Base-by-base conservation (phyloP, 225 moss, liverwort and hornwort species). In the Thuidium tamariscinum region DNA sequence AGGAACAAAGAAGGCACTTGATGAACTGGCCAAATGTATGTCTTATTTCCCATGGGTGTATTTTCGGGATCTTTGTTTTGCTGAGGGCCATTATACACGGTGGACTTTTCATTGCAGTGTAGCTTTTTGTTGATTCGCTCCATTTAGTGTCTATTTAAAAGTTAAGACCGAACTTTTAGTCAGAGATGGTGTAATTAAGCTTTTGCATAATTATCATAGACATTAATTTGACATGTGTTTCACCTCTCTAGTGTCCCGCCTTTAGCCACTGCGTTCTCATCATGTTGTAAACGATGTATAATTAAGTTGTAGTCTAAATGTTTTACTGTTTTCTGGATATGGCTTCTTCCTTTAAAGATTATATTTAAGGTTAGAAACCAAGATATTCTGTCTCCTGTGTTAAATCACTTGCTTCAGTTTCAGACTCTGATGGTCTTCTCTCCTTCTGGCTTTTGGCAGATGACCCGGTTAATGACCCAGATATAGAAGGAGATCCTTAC, bases 401-500 rank as follows among this genome's bases (percentile, higher is more conserved):
- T 75, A 21, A 46, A 79, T 80, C 21, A 59, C 22, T 87, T 70
- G 37, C 55, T 66, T 81, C 36, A 71, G 71, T 77, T 91, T 64
- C 77, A 82, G 70, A 57, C 41, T 87, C 84, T 87, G 83, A 83
- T 51, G 39, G n/a, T 63, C 54, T 77, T 25, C n/a, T 36, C 89
- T 68, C 59, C 68, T 37, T n/a, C n/a, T 85, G 87, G 51, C 64
- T 52, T 83, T 86, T 89, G 88, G 88, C 94, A 95, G 95, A 97
- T 89, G 99, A 99, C 73, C 99, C 99, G 60, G 88, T 89, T 51
- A 97, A 90, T 89, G 99, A 99, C 84, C 91, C 94, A n/a, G 94
- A 92, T 87, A 94, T 99, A 67, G 99, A 99, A 91, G 99, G 99
- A 76, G 99, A 99, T 83, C 99, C 99, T 42, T 99, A 99, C 90